These are phyloP conservation scores for Kuraishia floccosa DNA, from an alignment of 805 yeast genomes.

Conservation along the genomic window DNA sequence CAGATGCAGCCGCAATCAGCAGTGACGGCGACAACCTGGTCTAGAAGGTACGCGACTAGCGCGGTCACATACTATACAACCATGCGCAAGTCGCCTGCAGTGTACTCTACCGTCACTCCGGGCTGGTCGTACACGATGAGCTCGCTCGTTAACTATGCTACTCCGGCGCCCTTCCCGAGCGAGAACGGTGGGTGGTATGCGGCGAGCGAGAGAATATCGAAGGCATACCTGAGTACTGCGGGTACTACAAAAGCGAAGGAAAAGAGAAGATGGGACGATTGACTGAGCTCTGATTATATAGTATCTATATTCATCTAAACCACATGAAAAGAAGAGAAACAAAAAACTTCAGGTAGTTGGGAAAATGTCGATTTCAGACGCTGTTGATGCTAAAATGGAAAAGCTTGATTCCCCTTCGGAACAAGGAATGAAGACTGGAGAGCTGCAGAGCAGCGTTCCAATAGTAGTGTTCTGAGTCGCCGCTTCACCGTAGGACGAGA, in stretches of 20 bases:
- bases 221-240: conserved; percentile 16
- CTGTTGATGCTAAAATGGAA: too few species aligned
- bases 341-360: too few species aligned
- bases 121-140: conserved; percentile 70
- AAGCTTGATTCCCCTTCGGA: too few species aligned
- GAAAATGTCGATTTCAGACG: too few species aligned
- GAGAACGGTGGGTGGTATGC: conserved; percentile 49
- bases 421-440: too few species aligned
- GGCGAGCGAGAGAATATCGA: conserved; percentile 39
- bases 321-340: too few species aligned
- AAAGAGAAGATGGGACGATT: conserved; percentile 21
- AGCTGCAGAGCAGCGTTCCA: too few species aligned
- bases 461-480: too few species aligned
- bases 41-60: conserved; percentile 56
- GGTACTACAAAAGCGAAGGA: conserved; percentile 9
- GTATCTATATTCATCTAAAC: too few species aligned
- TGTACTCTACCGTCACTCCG: conserved; percentile 64
- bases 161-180: conserved; percentile 61
- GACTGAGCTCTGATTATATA: background rate
- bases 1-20: conserved; percentile 73
- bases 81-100: conserved; percentile 26
- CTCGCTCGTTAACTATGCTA: conserved; percentile 57
- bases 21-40: conserved; percentile 58
- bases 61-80: conserved; percentile 52
- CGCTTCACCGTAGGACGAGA: too few species aligned